These are phyloP conservation scores for Lablab purpureus DNA, from an alignment of 306 rosid species.

Conservation along the genomic window DNA sequence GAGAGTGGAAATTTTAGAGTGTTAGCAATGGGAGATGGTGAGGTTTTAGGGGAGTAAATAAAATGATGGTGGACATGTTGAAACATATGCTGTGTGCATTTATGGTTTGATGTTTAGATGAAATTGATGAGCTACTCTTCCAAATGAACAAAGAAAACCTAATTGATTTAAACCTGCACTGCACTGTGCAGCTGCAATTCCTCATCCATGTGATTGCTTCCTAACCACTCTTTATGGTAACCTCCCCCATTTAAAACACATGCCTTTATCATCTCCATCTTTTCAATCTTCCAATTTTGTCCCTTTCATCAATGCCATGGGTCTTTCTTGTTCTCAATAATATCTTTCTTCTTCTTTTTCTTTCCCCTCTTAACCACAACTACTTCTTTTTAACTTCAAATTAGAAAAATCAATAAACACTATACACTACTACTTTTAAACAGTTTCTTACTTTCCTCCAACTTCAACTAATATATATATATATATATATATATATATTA, in stretches of 20 bases:
- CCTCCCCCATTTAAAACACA: constrained; percentile 39
- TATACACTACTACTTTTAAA: too few species aligned
- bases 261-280: constrained; percentile 7
- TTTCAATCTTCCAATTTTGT: constrained; percentile 24
- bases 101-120: neutral
- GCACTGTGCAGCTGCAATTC: constrained; percentile 17
- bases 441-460: too few species aligned
- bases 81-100: constrained; percentile 28
- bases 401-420: too few species aligned
- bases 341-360: neutral
- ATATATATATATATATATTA: too few species aligned
- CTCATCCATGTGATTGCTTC: constrained; percentile 42
- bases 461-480: too few species aligned
- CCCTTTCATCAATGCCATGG: constrained; percentile 52
- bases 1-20: constrained; percentile 32
- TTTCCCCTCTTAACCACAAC: too few species aligned
- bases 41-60: constrained; percentile 29
- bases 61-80: constrained; percentile 25
- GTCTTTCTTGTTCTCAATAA: constrained; percentile 12
- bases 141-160: constrained; percentile 11
- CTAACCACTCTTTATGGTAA: constrained; percentile 27
- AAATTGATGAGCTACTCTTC: constrained; percentile 14
- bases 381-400: too few species aligned
- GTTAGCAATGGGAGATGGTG: constrained; percentile 3
- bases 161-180: constrained; percentile 20